Percentiles rank a stretch among this genome's conserved stretches.
Evolutionary conservation across 495 filamentous ascomycete genomes (phyloP).

Genomic region (Penicillium argentinense): DNA sequence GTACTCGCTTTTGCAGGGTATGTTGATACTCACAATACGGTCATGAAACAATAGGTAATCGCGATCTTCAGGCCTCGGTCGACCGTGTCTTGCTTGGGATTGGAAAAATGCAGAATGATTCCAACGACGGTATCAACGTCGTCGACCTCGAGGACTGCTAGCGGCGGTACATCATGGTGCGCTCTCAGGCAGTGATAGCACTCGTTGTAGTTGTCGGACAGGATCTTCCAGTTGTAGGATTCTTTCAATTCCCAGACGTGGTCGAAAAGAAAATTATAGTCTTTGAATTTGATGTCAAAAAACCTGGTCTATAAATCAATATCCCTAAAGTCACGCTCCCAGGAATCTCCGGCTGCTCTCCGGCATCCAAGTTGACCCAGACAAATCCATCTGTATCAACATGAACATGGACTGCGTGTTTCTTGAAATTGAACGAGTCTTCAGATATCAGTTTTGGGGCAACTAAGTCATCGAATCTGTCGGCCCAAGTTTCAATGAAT

Average conservation of each 20-base stretch:
- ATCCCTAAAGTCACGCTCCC: slow-evolving; percentile 41
- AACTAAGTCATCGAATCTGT: no score
- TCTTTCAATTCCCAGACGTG: slow-evolving; percentile 48
- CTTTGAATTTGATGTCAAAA: slow-evolving; percentile 39
- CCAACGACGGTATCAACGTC: slow-evolving; percentile 34
- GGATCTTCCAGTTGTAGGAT: slow-evolving; percentile 52
- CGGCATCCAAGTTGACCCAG: slow-evolving; percentile 49
- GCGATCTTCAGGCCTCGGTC: slow-evolving; percentile 29
- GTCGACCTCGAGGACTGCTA: slow-evolving; percentile 38
- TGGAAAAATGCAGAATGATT: slow-evolving; percentile 39
- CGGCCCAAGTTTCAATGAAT: no score
- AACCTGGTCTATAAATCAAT: slow-evolving; percentile 39
- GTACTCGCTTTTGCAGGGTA: no score
- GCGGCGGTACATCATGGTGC: slow-evolving; percentile 40
- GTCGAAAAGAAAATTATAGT: slow-evolving; percentile 49
- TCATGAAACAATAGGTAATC: slow-evolving; percentile 47
- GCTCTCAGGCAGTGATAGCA: slow-evolving; percentile 50
- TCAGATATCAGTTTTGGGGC: no score
- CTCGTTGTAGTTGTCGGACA: slow-evolving; percentile 53
- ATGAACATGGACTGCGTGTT: slow-evolving; percentile 45
- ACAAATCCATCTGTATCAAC: slow-evolving; percentile 47
- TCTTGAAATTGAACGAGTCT: no score
- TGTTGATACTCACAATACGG: slow-evolving; percentile 34
- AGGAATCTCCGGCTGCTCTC: slow-evolving; percentile 36
- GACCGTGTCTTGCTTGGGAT: slow-evolving; percentile 33